Conservation (phyloP, 2,329 filamentous ascomycete genomes). For the Sporothrix brasiliensis region DNA sequence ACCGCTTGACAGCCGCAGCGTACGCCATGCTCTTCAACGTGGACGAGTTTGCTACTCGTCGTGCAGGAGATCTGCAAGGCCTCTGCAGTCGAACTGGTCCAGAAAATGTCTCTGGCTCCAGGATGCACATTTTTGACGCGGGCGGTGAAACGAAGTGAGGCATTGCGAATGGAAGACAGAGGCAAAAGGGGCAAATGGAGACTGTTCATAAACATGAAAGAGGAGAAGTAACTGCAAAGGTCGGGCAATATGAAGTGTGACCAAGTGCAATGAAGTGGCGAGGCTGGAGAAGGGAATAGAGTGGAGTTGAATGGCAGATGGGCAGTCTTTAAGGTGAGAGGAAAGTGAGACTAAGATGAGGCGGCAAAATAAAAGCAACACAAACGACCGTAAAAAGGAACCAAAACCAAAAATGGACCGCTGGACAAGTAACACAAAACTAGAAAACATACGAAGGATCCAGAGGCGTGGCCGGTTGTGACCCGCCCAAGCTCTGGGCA, state of each 20-base stretch:
- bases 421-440: background rate
- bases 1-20: slow-evolving; percentile 33
- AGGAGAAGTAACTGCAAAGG: slow-evolving; percentile 54
- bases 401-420: background rate
- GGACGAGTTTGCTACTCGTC: slow-evolving; percentile 28
- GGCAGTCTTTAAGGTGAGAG: background rate
- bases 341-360: slow-evolving; percentile 16
- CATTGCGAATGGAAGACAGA: background rate
- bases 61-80: slow-evolving; percentile 31
- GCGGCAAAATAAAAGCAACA: slow-evolving; percentile 21
- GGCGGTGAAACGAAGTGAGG: slow-evolving; percentile 14
- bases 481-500: slow-evolving; percentile 66
- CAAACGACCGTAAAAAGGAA: background rate
- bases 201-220: background rate
- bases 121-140: slow-evolving; percentile 20
- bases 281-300: background rate
- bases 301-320: background rate
- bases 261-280: slow-evolving; percentile 1
- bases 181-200: background rate
- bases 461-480: slow-evolving; percentile 63
- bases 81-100: slow-evolving; percentile 28
- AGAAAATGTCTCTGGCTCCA: slow-evolving; percentile 29
- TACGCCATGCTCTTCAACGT: slow-evolving; percentile 29
- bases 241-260: slow-evolving; percentile 43
- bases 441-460: slow-evolving; percentile 64